These are phyloP conservation scores for Aspergillus sp. DNA, from an alignment of 2,329 filamentous ascomycete genomes.

Conservation along the genomic window DNA sequence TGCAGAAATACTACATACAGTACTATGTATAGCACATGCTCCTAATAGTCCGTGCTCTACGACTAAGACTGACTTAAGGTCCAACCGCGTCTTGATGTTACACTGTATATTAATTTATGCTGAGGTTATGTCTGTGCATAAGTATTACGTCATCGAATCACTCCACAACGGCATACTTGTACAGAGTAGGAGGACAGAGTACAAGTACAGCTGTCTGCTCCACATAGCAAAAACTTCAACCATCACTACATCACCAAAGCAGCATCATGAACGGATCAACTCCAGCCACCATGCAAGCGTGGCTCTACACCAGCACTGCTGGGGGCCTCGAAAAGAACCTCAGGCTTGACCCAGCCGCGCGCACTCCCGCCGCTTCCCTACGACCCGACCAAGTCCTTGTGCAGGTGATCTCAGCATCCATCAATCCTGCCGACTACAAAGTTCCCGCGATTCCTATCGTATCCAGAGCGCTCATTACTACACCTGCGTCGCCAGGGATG, in stretches of 20 bases:
- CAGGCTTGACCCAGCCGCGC: constrained; percentile 35
- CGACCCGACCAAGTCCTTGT: constrained; percentile 46
- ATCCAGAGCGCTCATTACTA: constrained; percentile 30
- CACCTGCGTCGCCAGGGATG: constrained; percentile 43
- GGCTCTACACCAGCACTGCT: constrained; percentile 45
- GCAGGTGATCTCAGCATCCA: constrained; percentile 43
- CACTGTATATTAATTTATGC: too few species aligned
- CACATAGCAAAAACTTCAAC: background rate
- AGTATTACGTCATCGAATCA: too few species aligned
- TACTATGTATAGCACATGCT: background rate
- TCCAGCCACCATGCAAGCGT: constrained; percentile 46
- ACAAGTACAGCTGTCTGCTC: too few species aligned
- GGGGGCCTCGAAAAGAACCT: constrained; percentile 49
- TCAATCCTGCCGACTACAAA: constrained; percentile 62
- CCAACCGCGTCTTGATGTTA: too few species aligned
- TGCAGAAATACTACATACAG: background rate
- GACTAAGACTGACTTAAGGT: too few species aligned
- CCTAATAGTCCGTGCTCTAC: too few species aligned
- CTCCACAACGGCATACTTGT: too few species aligned
- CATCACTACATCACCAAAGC: background rate
- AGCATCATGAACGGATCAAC: constrained; percentile 6
- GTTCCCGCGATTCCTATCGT: constrained; percentile 45
- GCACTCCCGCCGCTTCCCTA: constrained; percentile 32
- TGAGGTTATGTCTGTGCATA: too few species aligned
- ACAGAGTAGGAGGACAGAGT: too few species aligned